Evolutionary conservation across 129 eudicot species (phyloP), one percentile per base, ranked within the genome.

Genomic region (Erigeron canadensis): DNA sequence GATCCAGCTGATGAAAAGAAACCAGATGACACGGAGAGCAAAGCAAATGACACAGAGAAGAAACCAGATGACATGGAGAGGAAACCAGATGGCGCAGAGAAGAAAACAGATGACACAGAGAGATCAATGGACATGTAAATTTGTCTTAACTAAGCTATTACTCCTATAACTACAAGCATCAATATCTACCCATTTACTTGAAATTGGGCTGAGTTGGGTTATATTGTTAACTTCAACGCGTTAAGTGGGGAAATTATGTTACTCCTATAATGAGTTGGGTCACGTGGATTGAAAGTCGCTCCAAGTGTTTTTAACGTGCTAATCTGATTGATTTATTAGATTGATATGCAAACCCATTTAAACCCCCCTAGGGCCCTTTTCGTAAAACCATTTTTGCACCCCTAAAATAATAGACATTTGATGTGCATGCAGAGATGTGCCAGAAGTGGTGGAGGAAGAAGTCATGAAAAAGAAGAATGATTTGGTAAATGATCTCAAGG

Each of bases 1-100:
- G 89, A 95, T 76, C 97, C 99, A 45, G 75, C 77, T 39, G 88
- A 79, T 43, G 85, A 86, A 60, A 73, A 73, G 54, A 82, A 80
- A 70, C n/a, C 75, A 47, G 76, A 65, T 54, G 83, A 70, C 44
- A 61, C 90, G 8, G 34, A 23, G 34, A 23, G 84, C 64, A 82
- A 80, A 70, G 11, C 75, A 48, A 74, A 65, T 54, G 83, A 70
- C 44, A 65, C 90, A 11, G 34, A 28, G 34, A 28, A 85, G 67
- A 83, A 81, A 71, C n/a, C 34, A 28, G 34, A 28, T 28, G 34
- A 28, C 34, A 28, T 3, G 34, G 34, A 28, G 34, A 70, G 70
- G 54, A 83, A 81, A 71, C 12, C n/a, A n/a, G n/a, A n/a, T n/a
- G n/a, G n/a, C n/a, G n/a, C n/a, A n/a, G n/a, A n/a, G n/a, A 82